Evolutionary conservation across 129 eudicot species (phyloP), one percentile per base, ranked within the genome.

Genomic region (Pittosporum tobira): DNA sequence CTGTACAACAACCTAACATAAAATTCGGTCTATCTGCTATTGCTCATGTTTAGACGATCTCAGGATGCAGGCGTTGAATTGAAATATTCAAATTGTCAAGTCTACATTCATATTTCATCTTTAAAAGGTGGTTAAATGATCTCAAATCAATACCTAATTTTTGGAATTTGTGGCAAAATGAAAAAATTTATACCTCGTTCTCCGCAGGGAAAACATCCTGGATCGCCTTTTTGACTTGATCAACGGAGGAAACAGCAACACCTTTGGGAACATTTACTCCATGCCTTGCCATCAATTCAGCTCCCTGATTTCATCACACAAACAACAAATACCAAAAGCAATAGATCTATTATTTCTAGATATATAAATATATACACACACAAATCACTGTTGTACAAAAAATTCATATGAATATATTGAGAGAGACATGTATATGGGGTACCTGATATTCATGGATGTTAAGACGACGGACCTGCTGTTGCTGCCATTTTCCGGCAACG

Each of bases 381-480:
- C n/a, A n/a, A n/a, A n/a, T n/a, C n/a, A n/a, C n/a, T n/a, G n/a
- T n/a, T n/a, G n/a, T n/a, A 13, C 2, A 40, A 40, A 4, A 51
- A 28, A 13, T 51, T 28, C 13, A 22, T 14, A 1, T 13, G n/a
- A n/a, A n/a, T n/a, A n/a, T n/a, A n/a, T n/a, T n/a, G 31, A 4
- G 57, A 10, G 28, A 16, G n/a, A 29, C 13, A 9, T 2, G 47
- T n/a, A 19, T n/a, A n/a, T n/a, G n/a, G n/a, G n/a, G n/a, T n/a
- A 85, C 98, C 96, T 91, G 98, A 70, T 86, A 91, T 61, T 91
- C 98, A 55, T 91, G 98, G 60, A 91, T 83, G 64, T 91, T 91
- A 83, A 91, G 96, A 62, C 94, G 96, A 34, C 98, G 98, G 72
- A 91, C 87, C 88, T 91, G 98, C 61, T 91, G 94, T 26, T 80